Conservation (phyloP, 768 basidiomycete genomes). For the Boletus huronensis region DNA sequence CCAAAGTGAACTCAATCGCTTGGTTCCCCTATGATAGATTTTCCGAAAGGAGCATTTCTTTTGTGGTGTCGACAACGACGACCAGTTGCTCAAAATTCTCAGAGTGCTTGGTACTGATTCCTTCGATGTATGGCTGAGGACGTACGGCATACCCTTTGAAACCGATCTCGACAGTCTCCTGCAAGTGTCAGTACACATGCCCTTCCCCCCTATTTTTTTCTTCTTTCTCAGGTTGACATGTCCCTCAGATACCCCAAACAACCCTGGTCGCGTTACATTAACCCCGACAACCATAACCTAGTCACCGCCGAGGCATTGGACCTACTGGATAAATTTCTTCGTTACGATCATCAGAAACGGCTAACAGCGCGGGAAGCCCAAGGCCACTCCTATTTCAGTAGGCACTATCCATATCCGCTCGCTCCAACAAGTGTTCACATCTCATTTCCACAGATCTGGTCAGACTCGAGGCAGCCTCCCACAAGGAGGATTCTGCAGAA, state of each 20-base stretch:
- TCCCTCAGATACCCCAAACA: slow-evolving; percentile 51
- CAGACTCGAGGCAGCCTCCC: slow-evolving; percentile 44
- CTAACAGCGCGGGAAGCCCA: slow-evolving; percentile 66
- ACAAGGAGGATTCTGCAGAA: slow-evolving; percentile 39
- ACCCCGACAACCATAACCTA: slow-evolving; percentile 52
- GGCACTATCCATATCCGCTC: slow-evolving; percentile 23
- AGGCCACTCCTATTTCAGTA: slow-evolving; percentile 64
- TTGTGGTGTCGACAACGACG: slow-evolving; percentile 69
- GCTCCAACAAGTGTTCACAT: slow-evolving; percentile 17
- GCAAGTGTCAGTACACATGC: slow-evolving; percentile 35
- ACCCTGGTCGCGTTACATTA: slow-evolving; percentile 63
- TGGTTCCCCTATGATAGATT: slow-evolving; percentile 40
- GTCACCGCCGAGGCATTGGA: slow-evolving; percentile 63
- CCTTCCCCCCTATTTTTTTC: background rate
- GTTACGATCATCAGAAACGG: slow-evolving; percentile 68
- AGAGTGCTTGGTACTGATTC: slow-evolving; percentile 66
- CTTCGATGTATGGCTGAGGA: slow-evolving; percentile 56
- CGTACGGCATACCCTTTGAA: slow-evolving; percentile 65
- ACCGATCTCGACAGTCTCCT: slow-evolving; percentile 57
- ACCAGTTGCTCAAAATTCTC: slow-evolving; percentile 68
- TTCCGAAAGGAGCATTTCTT: slow-evolving; percentile 76
- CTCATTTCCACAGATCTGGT: slow-evolving; percentile 39
- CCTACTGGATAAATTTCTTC: slow-evolving; percentile 61
- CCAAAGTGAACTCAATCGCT: background rate
- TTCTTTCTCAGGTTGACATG: background rate